Evolutionary conservation across 202 grass and related monocot genomes (phyloP), one percentile per base, ranked within the genome.

Genomic region (Schoenoplectus tabernaemontani): DNA sequence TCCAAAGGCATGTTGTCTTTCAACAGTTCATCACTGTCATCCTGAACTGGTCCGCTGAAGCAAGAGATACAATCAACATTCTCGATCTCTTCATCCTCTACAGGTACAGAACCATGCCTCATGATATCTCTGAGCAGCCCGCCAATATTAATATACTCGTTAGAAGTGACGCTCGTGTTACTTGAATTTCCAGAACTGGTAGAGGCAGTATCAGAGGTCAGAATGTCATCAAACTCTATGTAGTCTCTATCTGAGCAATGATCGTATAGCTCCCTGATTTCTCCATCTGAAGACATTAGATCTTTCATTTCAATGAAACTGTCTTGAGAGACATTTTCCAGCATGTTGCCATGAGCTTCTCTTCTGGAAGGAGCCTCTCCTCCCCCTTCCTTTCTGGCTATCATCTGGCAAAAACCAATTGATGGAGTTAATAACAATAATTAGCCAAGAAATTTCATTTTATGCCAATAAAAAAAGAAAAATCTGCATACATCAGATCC

Each of bases 161-260:
- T 85, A 89, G 77, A 87, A 60, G 76, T 84, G 50, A 76, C 39
- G 67, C 84, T 89, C 57, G 64, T 66, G 38, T 39, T 54, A 78
- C 84, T 87, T n/a, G 87, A 89, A 66, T 83, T 86, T 12, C 71
- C 92, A 76, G 89, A 95, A 84, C 83, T 91, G 58, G 87, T 83
- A 58, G 88, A 84, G 26, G 77, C 66, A 16, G 81, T 76, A 10
- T 87, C 89, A 76, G 50, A 59, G 38, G 47, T 86, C 56, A 86
- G 60, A 28, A 93, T 41, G 22, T 93, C 91, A 61, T 91, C 80
- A 9, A 88, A 17, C 78, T 91, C 86, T 53, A 91, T 75, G 84
- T 71, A 88, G 78, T 24, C 84, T 38, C 44, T 78, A 41, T 67
- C 59, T n/a, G 63, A 73, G 22, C 74, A 54, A 63, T 84, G 37